Evolutionary conservation across 306 rosid species (phyloP).

Genomic region (Alnus glutinosa): DNA sequence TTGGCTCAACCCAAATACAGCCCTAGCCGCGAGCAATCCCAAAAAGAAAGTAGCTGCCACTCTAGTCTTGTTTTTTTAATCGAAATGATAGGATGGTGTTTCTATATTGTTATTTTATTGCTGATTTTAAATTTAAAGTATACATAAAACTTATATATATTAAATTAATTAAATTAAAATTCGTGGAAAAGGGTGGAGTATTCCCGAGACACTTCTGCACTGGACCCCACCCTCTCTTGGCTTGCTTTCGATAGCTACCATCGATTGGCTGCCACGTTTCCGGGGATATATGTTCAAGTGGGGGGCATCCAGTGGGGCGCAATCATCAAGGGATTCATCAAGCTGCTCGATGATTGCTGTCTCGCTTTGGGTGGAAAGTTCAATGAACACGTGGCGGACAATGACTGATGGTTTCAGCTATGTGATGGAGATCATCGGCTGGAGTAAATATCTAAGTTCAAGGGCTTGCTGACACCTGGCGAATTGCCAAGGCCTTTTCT

Average conservation of each 20-base stretch:
- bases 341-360: not conserved
- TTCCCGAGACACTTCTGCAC: slow-evolving; percentile 1
- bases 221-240: not conserved
- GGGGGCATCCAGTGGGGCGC: slow-evolving; percentile 15
- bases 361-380: slow-evolving; percentile 28
- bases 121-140: too few species aligned
- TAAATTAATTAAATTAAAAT: too few species aligned
- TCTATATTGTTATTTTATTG: too few species aligned
- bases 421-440: slow-evolving; percentile 22
- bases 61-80: too few species aligned
- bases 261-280: slow-evolving; percentile 29
- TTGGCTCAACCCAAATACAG: too few species aligned
- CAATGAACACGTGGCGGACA: slow-evolving; percentile 25
- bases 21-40: too few species aligned
- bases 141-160: too few species aligned
- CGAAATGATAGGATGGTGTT: too few species aligned
- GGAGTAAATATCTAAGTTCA: slow-evolving; percentile 21
- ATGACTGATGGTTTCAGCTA: not conserved
- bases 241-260: slow-evolving; percentile 19
- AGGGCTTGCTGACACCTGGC: not conserved
- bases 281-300: not conserved
- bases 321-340: not conserved
- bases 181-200: too few species aligned
- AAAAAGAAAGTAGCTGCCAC: too few species aligned
- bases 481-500: too few species aligned